Evolutionary conservation across 768 basidiomycete species (phyloP), one percentile per base, ranked within the genome.

Genomic region (Sporobolomyces roseus): DNA sequence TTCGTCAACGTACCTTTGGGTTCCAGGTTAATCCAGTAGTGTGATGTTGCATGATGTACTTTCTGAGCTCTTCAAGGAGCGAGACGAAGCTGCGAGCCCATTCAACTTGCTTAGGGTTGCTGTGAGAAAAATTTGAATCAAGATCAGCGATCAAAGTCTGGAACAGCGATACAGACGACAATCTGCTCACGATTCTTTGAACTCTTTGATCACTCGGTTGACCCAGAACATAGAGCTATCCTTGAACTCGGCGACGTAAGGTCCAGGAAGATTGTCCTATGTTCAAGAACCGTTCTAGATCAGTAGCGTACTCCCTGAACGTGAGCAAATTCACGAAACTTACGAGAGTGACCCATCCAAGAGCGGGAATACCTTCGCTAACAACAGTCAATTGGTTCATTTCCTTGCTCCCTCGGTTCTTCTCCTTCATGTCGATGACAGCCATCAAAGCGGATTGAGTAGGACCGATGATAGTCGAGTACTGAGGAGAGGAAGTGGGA

Each of bases 11-110:
- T 53, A 88, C 93, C 80, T 85, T 88, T 14, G 86, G 77, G 77
- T 98, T 98, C 96, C 96, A 99, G 21, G 82, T 77, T 16, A 97
- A 80, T 16, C 93, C 94, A 3, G 90, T 89, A 0, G 88, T 86
- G 75, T 98, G 90, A 77, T 86, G 85, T 70, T 93, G 87, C 78
- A 87, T 83, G 63, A 93, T 84, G 78, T 96, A 98, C 61, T 87
- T 85, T 70, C 86, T 86, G 76, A 89, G 82, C 53, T 86, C 87
- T 52, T 94, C 91, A 49, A 98, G 79, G 35, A 93, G 77, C 7
- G 80, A 83, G 27, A 84, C 75, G 78, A 87, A 91, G 4, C 83
- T 81, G 67, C 85, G 86, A 17, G 89, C 89, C 93, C 94, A 99
- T 77, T 92, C 90, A 21, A 86, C 83, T 73, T 93, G 92, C 74